phyloP scores from a whole-genome alignment of 2,329 filamentous ascomycete species.

The Penicillium sp. region DNA sequence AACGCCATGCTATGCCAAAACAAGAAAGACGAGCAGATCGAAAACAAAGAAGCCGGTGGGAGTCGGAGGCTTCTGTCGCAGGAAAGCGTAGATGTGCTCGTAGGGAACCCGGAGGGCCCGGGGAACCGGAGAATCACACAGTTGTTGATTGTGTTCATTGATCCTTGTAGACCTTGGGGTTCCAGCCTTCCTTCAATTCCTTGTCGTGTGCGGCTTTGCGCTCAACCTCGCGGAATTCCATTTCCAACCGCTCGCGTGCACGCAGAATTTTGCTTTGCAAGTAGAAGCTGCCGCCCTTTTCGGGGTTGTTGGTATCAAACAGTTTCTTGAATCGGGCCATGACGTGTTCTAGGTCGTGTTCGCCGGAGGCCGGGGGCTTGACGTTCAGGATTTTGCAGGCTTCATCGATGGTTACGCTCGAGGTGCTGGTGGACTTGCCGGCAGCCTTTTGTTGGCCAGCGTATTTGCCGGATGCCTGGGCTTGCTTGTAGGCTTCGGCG shows the following conservation, averaged over 20 bases:
- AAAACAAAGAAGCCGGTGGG: slow-evolving; percentile 4
- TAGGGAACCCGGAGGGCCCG: not conserved
- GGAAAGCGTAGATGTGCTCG: not conserved
- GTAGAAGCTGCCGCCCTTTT: slow-evolving; percentile 97
- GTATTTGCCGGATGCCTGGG: slow-evolving; percentile 80
- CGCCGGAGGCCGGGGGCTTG: slow-evolving; percentile 75
- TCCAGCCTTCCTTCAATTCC: slow-evolving; percentile 82
- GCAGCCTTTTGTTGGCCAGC: slow-evolving; percentile 65
- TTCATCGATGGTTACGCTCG: slow-evolving; percentile 88
- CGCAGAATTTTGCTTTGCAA: slow-evolving; percentile 94
- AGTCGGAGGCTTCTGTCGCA: slow-evolving; percentile 2
- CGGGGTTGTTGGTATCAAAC: slow-evolving; percentile 90
- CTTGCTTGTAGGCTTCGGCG: slow-evolving; percentile 92
- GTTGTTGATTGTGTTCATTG: slow-evolving; percentile 45
- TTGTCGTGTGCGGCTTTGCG: slow-evolving; percentile 71
- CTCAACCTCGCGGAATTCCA: slow-evolving; percentile 71
- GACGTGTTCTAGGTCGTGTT: slow-evolving; percentile 74
- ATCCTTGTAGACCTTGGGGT: slow-evolving; percentile 93
- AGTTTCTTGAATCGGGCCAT: slow-evolving; percentile 88
- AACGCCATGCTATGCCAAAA: slow-evolving; percentile 46
- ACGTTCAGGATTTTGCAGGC: slow-evolving; percentile 97
- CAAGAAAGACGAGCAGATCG: slow-evolving; percentile 19
- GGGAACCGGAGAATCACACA: not conserved
- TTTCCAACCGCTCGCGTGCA: slow-evolving; percentile 87
- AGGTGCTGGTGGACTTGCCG: slow-evolving; percentile 56